These are phyloP conservation scores for Phalaenopsis equestris DNA, from an alignment of 106 monocot genomes.

Conservation along the genomic window DNA sequence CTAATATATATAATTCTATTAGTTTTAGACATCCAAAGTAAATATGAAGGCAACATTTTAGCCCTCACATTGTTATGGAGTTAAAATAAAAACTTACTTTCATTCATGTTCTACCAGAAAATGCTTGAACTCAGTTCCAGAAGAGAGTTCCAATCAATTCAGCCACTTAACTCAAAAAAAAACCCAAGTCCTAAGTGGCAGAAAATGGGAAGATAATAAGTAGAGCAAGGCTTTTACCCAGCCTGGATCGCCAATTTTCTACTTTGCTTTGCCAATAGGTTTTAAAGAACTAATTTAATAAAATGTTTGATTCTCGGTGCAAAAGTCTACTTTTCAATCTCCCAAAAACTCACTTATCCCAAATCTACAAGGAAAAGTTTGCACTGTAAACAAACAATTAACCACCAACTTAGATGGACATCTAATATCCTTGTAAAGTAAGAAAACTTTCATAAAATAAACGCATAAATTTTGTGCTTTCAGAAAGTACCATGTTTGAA, in stretches of 20 bases:
- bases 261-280: not conserved
- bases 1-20: too few relatives aligned
- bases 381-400: not conserved
- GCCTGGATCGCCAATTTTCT: not conserved
- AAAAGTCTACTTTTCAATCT: not conserved
- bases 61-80: not conserved
- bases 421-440: not conserved
- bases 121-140: not conserved
- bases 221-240: not conserved
- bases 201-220: too few relatives aligned
- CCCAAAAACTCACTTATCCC: not conserved
- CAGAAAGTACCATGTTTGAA: slow-evolving; percentile 79
- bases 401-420: not conserved
- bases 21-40: not conserved
- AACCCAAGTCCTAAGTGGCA: too few relatives aligned
- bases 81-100: not conserved
- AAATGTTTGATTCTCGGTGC: not conserved
- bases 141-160: not conserved
- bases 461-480: not conserved
- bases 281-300: not conserved
- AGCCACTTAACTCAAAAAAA: too few relatives aligned
- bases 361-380: not conserved
- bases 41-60: not conserved
- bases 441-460: not conserved
- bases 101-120: not conserved